Base-by-base conservation (phyloP, 805 yeast genomes). In the Candida incommunis region DNA sequence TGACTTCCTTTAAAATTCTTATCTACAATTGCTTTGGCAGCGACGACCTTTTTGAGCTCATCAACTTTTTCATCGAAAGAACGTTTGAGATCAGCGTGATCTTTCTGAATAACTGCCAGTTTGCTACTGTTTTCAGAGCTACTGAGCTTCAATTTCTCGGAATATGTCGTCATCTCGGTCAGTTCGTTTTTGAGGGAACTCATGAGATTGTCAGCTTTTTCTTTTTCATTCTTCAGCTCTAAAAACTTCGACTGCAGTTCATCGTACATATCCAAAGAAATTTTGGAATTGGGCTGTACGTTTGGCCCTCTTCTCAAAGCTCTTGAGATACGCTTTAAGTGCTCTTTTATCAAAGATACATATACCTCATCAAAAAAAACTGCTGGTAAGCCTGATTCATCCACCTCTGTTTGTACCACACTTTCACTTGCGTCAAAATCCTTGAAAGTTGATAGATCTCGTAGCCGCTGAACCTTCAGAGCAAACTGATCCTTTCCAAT, bases 401-500 rank as follows among this genome's bases (percentile, higher is more conserved):
- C 54, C 9, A 31, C 18, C 11, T 31, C 37, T 11, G 9, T 7
- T 13, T 31, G 20, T 11, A 9, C 18, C 4, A 31, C 37, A 9
- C 7, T 18, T 18, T 31, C 37, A 1, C 70, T 70, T 2, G 69
- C 71, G n/a, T 72, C 76, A 50, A 74, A 81, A 45, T 74, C 71
- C 7, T 72, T 68, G 54, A 86, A 76, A 4, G 63, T 54, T 0
- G 72, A 59, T 46, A 70, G 67, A 41, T 82, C 82, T 49, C 78
- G 76, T 53, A 92, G 78, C 55, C 82, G 85, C 43, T 76, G 75
- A 2, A 90, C 71, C 51, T 80, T 80, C 43, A 82, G 69, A 2
- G 80, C 69, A 54, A 84, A 88, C 48, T 82, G 82, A 52, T 86
- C 94, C 43, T 76, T 72, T 0, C 96, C 95, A 37, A 90, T 65